Percentiles rank a stretch among this genome's conserved stretches.
These are phyloP conservation scores for Wickerhamiella galacta DNA, from an alignment of 805 yeast genomes.

Conservation along the genomic window DNA sequence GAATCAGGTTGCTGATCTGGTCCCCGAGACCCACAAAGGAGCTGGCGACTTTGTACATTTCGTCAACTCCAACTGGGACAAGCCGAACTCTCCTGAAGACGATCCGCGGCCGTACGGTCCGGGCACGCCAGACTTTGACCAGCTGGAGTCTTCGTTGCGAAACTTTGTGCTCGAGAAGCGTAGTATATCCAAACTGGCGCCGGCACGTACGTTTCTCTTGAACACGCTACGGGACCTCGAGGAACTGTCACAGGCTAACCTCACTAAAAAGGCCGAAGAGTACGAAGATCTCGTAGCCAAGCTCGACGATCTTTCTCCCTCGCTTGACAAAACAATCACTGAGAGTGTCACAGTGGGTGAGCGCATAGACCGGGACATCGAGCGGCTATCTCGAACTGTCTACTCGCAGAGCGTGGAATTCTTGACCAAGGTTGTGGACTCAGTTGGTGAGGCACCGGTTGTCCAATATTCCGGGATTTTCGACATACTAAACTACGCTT, in stretches of 20 bases:
- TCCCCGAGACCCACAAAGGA: slow-evolving; percentile 84
- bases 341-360: slow-evolving; percentile 41
- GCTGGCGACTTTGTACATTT: slow-evolving; percentile 88
- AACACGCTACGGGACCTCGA: slow-evolving; percentile 55
- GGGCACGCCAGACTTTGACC: slow-evolving; percentile 39
- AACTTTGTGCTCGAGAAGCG: slow-evolving; percentile 80
- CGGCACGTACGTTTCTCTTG: slow-evolving; percentile 73
- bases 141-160: slow-evolving; percentile 67
- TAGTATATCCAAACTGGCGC: slow-evolving; percentile 72
- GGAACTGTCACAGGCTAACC: slow-evolving; percentile 45
- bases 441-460: slow-evolving; percentile 35
- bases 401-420: slow-evolving; percentile 43
- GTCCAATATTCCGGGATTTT: slow-evolving; percentile 46
- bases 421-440: slow-evolving; percentile 35
- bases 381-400: slow-evolving; percentile 36
- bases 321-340: slow-evolving; percentile 36
- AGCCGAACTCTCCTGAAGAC: slow-evolving; percentile 18
- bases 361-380: slow-evolving; percentile 45
- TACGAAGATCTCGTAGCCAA: slow-evolving; percentile 31
- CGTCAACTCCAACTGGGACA: slow-evolving; percentile 44
- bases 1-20: slow-evolving; percentile 67
- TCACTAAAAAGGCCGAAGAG: slow-evolving; percentile 34
- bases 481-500: slow-evolving; percentile 53
- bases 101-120: slow-evolving; percentile 14
- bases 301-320: slow-evolving; percentile 44